phyloP scores from a whole-genome alignment of 257 asterid species.

The Perilla frutescens region DNA sequence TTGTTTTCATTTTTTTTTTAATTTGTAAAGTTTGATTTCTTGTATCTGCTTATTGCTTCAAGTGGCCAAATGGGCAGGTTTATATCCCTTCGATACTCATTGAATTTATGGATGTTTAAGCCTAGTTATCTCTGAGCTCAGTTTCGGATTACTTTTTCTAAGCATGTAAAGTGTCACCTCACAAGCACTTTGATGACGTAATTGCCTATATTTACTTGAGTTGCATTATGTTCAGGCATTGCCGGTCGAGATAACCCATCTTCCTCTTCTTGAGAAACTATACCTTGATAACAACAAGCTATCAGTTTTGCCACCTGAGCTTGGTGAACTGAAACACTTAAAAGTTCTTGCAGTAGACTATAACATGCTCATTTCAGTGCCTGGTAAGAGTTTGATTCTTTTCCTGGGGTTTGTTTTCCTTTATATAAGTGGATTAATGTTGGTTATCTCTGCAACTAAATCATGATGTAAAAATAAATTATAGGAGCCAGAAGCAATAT shows the following conservation, averaged over 20 bases:
- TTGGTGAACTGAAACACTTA: slow-evolving; percentile 83
- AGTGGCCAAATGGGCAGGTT: slow-evolving; percentile 5
- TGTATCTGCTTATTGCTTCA: slow-evolving; percentile 2
- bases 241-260: slow-evolving; percentile 87
- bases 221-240: slow-evolving; percentile 58
- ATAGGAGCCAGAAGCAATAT: slow-evolving; percentile 2
- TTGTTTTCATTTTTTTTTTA: not conserved
- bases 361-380: slow-evolving; percentile 87
- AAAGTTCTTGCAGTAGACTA: slow-evolving; percentile 93
- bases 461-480: slow-evolving; percentile 27
- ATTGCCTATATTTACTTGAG: slow-evolving; percentile 37
- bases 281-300: slow-evolving; percentile 93
- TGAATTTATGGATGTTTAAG: slow-evolving; percentile 3
- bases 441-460: slow-evolving; percentile 16
- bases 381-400: slow-evolving; percentile 66
- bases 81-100: slow-evolving; percentile 20
- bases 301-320: slow-evolving; percentile 90
- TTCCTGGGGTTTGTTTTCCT: slow-evolving; percentile 19
- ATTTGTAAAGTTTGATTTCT: slow-evolving; percentile 16
- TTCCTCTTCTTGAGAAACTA: slow-evolving; percentile 91
- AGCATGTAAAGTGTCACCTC: slow-evolving; percentile 20
- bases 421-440: slow-evolving; percentile 20
- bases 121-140: slow-evolving; percentile 5
- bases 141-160: slow-evolving; percentile 29
- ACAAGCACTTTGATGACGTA: slow-evolving; percentile 17